These are phyloP conservation scores for Ceratobasidium sp. DNA, from an alignment of 1,284 basidiomycete genomes.

Conservation along the genomic window DNA sequence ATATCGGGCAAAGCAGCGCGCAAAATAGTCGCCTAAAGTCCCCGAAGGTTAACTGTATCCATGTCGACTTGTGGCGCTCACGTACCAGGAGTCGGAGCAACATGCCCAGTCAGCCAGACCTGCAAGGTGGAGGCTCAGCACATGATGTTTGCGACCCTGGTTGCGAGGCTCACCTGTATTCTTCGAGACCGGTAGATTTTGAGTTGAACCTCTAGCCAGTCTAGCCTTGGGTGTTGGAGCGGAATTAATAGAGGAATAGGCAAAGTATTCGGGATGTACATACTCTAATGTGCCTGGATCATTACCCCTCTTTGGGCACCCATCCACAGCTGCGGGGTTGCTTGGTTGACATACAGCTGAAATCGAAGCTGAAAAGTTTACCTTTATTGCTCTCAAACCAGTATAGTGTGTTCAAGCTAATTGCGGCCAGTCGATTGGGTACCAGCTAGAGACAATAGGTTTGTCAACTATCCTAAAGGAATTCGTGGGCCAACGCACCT, in stretches of 20 bases:
- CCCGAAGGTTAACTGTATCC: slow-evolving; percentile 24
- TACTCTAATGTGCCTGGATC: slow-evolving; percentile 89
- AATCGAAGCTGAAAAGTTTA: slow-evolving; percentile 56
- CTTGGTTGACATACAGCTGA: not conserved
- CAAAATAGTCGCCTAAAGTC: slow-evolving; percentile 79
- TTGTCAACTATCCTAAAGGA: not conserved
- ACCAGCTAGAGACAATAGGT: slow-evolving; percentile 1
- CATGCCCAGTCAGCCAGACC: slow-evolving; percentile 68
- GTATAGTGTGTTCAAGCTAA: slow-evolving; percentile 93
- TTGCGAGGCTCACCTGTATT: slow-evolving; percentile 73
- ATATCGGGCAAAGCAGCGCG: slow-evolving; percentile 87
- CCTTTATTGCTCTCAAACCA: slow-evolving; percentile 94
- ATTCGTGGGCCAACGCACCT: slow-evolving; percentile 81
- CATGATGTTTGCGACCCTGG: slow-evolving; percentile 41
- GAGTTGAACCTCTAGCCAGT: slow-evolving; percentile 94
- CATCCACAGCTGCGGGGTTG: slow-evolving; percentile 69
- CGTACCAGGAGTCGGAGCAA: slow-evolving; percentile 61
- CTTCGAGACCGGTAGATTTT: slow-evolving; percentile 76
- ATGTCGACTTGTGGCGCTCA: slow-evolving; percentile 29
- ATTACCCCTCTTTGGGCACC: slow-evolving; percentile 71
- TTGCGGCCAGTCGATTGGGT: slow-evolving; percentile 78
- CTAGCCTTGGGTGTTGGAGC: slow-evolving; percentile 63
- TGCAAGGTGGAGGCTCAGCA: slow-evolving; percentile 46
- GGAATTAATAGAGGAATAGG: slow-evolving; percentile 10
- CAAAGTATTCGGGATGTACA: slow-evolving; percentile 34